These are phyloP conservation scores for Macadamia tetraphylla DNA, from an alignment of 164 flowering plant species.

Conservation along the genomic window DNA sequence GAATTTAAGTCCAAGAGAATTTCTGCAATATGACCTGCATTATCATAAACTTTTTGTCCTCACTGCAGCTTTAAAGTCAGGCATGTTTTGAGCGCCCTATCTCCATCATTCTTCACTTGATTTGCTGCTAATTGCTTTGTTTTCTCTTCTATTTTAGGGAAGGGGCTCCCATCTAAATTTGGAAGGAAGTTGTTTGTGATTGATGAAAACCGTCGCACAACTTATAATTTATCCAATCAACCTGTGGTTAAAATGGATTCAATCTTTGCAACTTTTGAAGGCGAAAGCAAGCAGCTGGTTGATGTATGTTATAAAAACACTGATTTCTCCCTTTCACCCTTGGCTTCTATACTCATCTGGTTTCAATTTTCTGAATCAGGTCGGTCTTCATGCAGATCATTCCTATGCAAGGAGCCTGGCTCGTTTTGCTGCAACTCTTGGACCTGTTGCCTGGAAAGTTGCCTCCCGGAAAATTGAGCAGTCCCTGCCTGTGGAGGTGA, in stretches of 20 bases:
- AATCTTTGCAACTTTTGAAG: slow-evolving; percentile 62
- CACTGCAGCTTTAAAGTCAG: neutral
- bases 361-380: slow-evolving; percentile 43
- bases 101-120: neutral
- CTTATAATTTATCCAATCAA: slow-evolving; percentile 49
- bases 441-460: slow-evolving; percentile 85
- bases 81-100: neutral
- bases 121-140: slow-evolving; percentile 7
- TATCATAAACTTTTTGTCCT: neutral
- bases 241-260: slow-evolving; percentile 44
- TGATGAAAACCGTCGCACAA: slow-evolving; percentile 81
- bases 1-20: neutral
- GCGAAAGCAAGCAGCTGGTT: slow-evolving; percentile 75
- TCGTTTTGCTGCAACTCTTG: slow-evolving; percentile 90
- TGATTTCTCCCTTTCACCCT: neutral
- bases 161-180: slow-evolving; percentile 42
- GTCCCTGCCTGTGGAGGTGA: slow-evolving; percentile 59
- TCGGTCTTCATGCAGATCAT: slow-evolving; percentile 80
- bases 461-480: slow-evolving; percentile 78
- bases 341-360: slow-evolving; percentile 7
- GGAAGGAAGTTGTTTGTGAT: slow-evolving; percentile 47
- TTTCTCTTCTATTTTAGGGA: slow-evolving; percentile 42
- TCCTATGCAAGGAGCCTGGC: slow-evolving; percentile 89
- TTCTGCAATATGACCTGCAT: neutral
- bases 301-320: slow-evolving; percentile 47